A percentile compares a stretch with the other conserved stretches of the same genome.
These are phyloP conservation scores for Fusarium sp. DNA, from an alignment of 2,329 filamentous ascomycete species.

Conservation along the genomic window DNA sequence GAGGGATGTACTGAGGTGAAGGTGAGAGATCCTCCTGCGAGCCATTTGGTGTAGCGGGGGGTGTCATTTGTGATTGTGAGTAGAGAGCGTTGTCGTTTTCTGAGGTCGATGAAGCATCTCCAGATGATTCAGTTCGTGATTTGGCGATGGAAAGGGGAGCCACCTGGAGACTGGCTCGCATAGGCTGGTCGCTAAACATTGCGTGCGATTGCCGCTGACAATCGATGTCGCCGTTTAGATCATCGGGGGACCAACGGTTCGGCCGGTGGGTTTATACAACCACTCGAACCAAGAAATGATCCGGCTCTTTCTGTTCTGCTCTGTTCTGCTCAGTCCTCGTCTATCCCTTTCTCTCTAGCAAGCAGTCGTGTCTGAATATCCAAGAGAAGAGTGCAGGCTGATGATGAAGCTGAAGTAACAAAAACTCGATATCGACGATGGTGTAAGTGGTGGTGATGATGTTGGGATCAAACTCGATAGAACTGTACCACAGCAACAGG, in stretches of 20 bases:
- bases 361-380: constrained; percentile 22
- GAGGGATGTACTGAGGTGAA: constrained; percentile 51
- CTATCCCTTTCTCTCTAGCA: not conserved
- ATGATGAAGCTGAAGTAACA: not conserved
- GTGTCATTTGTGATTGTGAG: constrained; percentile 73
- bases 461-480: constrained; percentile 3
- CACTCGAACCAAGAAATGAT: constrained; percentile 31
- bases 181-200: constrained; percentile 54
- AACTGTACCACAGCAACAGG: constrained; percentile 21
- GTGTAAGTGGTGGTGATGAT: constrained; percentile 31
- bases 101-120: constrained; percentile 45
- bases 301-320: constrained; percentile 13
- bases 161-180: constrained; percentile 68
- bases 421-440: constrained; percentile 9
- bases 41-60: constrained; percentile 77
- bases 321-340: not conserved
- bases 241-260: constrained; percentile 41
- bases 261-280: constrained; percentile 33
- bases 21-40: constrained; percentile 67
- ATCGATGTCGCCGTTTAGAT: constrained; percentile 38
- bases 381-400: constrained; percentile 28
- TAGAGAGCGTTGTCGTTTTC: constrained; percentile 53
- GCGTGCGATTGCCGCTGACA: constrained; percentile 46
- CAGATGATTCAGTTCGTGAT: constrained; percentile 40
- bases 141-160: constrained; percentile 67